phyloP scores from a whole-genome alignment of 371 early-diverging fungal genomes.

The Homolaphlyctis polyrhiza region DNA sequence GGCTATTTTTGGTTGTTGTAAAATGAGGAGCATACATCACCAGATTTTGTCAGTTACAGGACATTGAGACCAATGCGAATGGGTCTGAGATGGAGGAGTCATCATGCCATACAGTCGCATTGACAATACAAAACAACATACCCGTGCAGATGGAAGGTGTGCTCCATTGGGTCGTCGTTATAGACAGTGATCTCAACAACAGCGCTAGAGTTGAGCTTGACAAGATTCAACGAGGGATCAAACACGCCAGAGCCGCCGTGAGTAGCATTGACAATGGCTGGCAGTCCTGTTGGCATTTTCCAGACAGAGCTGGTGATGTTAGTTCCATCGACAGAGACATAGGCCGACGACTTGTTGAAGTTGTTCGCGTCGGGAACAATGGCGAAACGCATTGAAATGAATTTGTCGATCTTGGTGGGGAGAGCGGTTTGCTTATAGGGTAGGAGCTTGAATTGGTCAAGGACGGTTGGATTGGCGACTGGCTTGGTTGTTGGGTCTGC shows the following conservation, averaged over 20 bases:
- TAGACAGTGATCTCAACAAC: slow-evolving; percentile 8
- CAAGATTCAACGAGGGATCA: background rate
- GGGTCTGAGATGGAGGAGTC: no score
- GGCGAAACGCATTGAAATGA: background rate
- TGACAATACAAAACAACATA: no score
- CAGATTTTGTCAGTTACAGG: no score
- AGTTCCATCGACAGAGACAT: background rate
- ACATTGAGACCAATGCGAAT: no score
- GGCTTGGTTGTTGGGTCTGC: slow-evolving; percentile 38
- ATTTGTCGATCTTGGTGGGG: background rate
- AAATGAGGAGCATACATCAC: no score
- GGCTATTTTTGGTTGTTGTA: no score
- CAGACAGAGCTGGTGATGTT: background rate
- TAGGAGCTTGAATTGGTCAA: slow-evolving; percentile 52
- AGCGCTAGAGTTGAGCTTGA: background rate
- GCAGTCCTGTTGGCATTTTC: background rate
- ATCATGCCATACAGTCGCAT: no score
- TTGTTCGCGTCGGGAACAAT: background rate
- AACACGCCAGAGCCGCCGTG: background rate
- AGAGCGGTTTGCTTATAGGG: no score
- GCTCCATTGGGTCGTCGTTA: slow-evolving; percentile 17
- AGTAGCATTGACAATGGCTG: background rate
- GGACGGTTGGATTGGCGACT: slow-evolving; percentile 61
- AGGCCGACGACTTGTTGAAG: background rate
- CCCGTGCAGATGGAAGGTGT: slow-evolving; percentile 22